A percentile compares a stretch with the other conserved stretches of the same genome.
These are phyloP conservation scores for Raffaelea deltoideospora DNA, from an alignment of 2,329 filamentous ascomycete species.

Conservation along the genomic window DNA sequence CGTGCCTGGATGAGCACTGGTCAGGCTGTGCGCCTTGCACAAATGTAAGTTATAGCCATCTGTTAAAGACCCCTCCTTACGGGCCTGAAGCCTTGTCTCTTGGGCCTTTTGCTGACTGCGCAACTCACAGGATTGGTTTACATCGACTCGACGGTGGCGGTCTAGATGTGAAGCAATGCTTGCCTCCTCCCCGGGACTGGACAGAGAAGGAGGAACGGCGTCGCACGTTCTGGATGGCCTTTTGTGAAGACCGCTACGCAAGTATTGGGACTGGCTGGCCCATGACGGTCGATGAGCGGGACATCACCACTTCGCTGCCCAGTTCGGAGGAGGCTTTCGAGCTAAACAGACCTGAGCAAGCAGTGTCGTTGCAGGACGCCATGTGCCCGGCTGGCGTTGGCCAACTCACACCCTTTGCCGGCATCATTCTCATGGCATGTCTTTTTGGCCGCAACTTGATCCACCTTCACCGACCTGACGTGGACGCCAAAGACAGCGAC, in stretches of 20 bases:
- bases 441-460: conserved; percentile 83
- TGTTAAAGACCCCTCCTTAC: background rate
- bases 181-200: conserved; percentile 80
- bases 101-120: background rate
- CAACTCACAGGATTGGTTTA: conserved; percentile 62
- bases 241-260: conserved; percentile 79
- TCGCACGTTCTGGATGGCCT: conserved; percentile 89
- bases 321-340: conserved; percentile 73
- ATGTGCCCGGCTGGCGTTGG: conserved; percentile 57
- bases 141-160: conserved; percentile 72
- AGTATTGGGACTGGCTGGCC: conserved; percentile 97
- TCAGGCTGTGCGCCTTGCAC: conserved; percentile 59
- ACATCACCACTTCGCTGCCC: conserved; percentile 78
- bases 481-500: conserved; percentile 70
- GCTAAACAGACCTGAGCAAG: conserved; percentile 59
- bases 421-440: conserved; percentile 71
- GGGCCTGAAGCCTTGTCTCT: background rate
- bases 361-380: conserved; percentile 53
- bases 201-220: conserved; percentile 83
- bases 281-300: conserved; percentile 81
- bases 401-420: conserved; percentile 62
- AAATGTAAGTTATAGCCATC: conserved; percentile 47
- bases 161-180: conserved; percentile 82
- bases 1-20: conserved; percentile 90
- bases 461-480: conserved; percentile 76